Conservation (phyloP, 2,329 filamentous ascomycete species). For the Aspergillus ochraceoroseus region DNA sequence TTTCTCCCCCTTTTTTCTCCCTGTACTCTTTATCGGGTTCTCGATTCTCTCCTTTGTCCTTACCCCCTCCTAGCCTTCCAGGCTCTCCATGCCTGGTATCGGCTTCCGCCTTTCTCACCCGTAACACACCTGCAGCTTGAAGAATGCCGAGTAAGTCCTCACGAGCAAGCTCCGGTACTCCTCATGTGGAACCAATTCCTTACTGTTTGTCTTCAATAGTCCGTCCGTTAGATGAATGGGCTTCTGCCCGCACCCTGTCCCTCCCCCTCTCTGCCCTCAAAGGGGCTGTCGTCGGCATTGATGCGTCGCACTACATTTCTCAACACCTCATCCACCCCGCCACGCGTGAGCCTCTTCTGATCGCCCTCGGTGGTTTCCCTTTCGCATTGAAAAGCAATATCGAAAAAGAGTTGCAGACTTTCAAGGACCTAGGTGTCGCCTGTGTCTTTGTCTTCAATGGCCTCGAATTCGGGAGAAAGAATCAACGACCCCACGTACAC, state of each 20-base stretch:
- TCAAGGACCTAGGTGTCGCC: constrained; percentile 65
- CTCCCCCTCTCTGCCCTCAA: constrained; percentile 66
- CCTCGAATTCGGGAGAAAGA: constrained; percentile 70
- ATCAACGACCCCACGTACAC: constrained; percentile 57
- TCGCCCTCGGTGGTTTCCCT: constrained; percentile 83
- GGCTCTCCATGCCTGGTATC: constrained; percentile 30
- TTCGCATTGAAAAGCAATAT: constrained; percentile 71
- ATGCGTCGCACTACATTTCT: constrained; percentile 84
- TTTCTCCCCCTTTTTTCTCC: background rate
- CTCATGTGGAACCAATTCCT: constrained; percentile 7
- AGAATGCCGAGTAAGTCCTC: constrained; percentile 38
- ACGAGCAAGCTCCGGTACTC: constrained; percentile 9
- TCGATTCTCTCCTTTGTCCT: background rate
- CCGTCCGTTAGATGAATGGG: constrained; percentile 55
- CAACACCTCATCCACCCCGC: constrained; percentile 66
- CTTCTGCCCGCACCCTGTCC: constrained; percentile 49
- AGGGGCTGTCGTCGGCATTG: constrained; percentile 72
- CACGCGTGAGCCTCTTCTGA: constrained; percentile 78
- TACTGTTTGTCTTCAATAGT: constrained; percentile 29
- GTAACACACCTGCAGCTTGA: constrained; percentile 26
- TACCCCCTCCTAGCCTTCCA: constrained; percentile 10
- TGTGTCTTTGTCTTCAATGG: constrained; percentile 92
- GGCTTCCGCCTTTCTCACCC: constrained; percentile 22
- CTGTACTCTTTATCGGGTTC: background rate
- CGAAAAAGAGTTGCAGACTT: constrained; percentile 67